These are phyloP conservation scores for Stephanodiscus minutulus DNA, from an alignment of 108 stramenopile species.

Conservation along the genomic window DNA sequence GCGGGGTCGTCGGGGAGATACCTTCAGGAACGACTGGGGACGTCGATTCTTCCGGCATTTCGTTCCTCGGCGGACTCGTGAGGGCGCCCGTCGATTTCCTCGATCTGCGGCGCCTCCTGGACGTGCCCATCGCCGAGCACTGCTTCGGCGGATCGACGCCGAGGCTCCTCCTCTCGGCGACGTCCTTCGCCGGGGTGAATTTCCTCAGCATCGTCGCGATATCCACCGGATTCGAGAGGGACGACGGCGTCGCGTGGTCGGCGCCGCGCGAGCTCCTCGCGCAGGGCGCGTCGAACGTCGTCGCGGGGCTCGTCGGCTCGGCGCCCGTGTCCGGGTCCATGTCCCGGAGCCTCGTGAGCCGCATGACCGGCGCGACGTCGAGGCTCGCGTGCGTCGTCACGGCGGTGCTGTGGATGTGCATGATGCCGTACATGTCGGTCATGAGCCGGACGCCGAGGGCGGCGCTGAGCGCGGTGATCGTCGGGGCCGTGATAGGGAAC, in stretches of 20 bases:
- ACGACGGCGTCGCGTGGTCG: constrained; percentile 76
- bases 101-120: constrained; percentile 54
- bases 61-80: constrained; percentile 54
- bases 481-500: constrained; percentile 73
- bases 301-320: constrained; percentile 70
- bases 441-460: constrained; percentile 81
- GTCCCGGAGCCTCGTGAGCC: constrained; percentile 73
- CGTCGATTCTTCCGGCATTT: constrained; percentile 67
- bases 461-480: constrained; percentile 76
- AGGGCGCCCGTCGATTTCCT: constrained; percentile 69
- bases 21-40: constrained; percentile 27
- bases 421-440: constrained; percentile 82
- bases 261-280: constrained; percentile 78
- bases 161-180: constrained; percentile 55
- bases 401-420: constrained; percentile 72
- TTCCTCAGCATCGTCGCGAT: constrained; percentile 82
- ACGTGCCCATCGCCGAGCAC: constrained; percentile 64
- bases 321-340: constrained; percentile 81
- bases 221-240: constrained; percentile 77
- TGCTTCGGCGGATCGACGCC: constrained; percentile 65
- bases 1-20: constrained; percentile 83
- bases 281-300: constrained; percentile 73
- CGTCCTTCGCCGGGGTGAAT: constrained; percentile 79
- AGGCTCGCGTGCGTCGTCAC: constrained; percentile 74
- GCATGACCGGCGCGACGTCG: constrained; percentile 80